Percentiles rank a stretch among this genome's conserved stretches.
Evolutionary conservation across 371 early-diverging fungal species (phyloP).

Genomic region (Mucor mucedo): DNA sequence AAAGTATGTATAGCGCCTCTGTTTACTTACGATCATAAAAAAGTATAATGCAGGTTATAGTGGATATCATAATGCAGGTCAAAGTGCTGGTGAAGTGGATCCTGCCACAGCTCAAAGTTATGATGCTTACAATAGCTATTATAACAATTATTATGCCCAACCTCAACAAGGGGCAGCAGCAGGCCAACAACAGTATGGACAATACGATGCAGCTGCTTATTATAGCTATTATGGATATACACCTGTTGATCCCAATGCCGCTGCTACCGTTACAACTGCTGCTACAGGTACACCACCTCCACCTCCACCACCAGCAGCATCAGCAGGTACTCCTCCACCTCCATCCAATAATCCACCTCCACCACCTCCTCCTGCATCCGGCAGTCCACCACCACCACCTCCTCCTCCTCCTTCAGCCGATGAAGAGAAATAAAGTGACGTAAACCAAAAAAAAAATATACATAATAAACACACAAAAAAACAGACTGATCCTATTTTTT

Average conservation of each 20-base stretch:
- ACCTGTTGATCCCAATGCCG: conserved; percentile 5
- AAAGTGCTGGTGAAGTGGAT: conserved; percentile 11
- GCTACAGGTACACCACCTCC: conserved; percentile 22
- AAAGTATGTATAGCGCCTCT: too few species aligned
- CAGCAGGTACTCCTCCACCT: conserved; percentile 8
- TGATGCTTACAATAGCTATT: conserved; percentile 19
- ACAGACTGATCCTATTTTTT: conserved; percentile 6
- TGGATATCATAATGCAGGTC: background rate
- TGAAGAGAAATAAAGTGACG: background rate
- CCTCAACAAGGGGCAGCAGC: conserved; percentile 10
- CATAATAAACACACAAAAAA: conserved; percentile 1
- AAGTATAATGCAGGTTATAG: conserved; percentile 18
- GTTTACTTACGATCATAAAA: too few species aligned
- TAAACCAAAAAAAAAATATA: conserved; percentile 1
- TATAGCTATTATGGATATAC: conserved; percentile 52
- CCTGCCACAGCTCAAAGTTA: conserved; percentile 22
- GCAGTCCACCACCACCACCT: conserved; percentile 14
- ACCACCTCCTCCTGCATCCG: conserved; percentile 16
- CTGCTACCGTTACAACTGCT: conserved; percentile 25
- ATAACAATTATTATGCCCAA: conserved; percentile 26
- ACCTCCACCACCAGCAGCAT: conserved; percentile 23
- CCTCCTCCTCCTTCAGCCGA: conserved; percentile 12
- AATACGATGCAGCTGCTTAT: conserved; percentile 49
- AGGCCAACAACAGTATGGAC: conserved; percentile 22
- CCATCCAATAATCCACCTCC: conserved; percentile 14